phyloP scores from a whole-genome alignment of 495 filamentous ascomycete species.

The Aspergillus ostianus region DNA sequence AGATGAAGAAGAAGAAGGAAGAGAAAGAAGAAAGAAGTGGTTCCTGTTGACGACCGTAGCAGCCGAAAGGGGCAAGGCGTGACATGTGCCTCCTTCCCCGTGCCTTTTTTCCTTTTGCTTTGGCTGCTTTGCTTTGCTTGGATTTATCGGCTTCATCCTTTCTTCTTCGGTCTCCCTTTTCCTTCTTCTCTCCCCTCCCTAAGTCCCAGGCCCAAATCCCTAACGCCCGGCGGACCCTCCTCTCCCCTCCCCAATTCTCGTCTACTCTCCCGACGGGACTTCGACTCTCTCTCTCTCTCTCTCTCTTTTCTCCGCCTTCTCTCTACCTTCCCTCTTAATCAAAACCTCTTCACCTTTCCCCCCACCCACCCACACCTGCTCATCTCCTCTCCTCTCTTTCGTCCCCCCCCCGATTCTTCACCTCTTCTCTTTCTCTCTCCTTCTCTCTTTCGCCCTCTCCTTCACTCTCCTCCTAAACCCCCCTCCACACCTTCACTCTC shows the following conservation, averaged over 20 bases:
- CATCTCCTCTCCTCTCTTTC: too few relatives aligned
- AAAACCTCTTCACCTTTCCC: slow-evolving; percentile 5
- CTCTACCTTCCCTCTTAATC: too few relatives aligned
- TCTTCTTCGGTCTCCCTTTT: slow-evolving; percentile 2
- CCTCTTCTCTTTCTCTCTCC: slow-evolving; percentile 28
- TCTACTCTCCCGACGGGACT: slow-evolving; percentile 5
- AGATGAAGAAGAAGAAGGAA: slow-evolving; percentile 1
- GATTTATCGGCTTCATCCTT: neutral
- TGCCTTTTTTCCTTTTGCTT: slow-evolving; percentile 4
- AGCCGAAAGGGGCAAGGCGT: slow-evolving; percentile 18
- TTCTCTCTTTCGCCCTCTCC: neutral
- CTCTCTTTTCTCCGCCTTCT: too few relatives aligned
- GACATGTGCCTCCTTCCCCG: slow-evolving; percentile 29
- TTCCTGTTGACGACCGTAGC: slow-evolving; percentile 22
- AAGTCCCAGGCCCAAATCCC: too few relatives aligned
- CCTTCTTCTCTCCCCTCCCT: too few relatives aligned
- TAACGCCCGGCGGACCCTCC: too few relatives aligned
- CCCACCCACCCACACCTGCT: too few relatives aligned
- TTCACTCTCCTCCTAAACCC: neutral
- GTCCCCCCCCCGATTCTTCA: slow-evolving; percentile 19
- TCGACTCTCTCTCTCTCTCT: slow-evolving; percentile 10
- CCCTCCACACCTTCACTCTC: slow-evolving; percentile 12
- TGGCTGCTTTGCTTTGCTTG: neutral
- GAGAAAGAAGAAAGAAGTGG: slow-evolving; percentile 15
- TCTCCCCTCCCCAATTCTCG: too few relatives aligned